These are phyloP conservation scores for Gamsiella multidivaricata DNA, from an alignment of 192 early-diverging fungal genomes.

Conservation along the genomic window DNA sequence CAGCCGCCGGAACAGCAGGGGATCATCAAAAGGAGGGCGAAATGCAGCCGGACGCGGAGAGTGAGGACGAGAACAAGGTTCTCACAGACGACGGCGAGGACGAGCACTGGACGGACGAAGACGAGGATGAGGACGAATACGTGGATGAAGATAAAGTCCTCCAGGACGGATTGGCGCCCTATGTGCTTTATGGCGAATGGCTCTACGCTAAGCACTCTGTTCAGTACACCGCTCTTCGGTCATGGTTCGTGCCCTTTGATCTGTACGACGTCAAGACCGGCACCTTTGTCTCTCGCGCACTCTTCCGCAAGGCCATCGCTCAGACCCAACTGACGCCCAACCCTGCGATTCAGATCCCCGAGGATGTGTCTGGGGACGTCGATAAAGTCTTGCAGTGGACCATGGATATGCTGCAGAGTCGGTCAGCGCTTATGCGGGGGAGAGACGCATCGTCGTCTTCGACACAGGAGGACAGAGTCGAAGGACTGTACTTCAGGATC, in stretches of 20 bases:
- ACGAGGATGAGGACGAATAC: conserved; percentile 42
- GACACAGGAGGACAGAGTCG: conserved; percentile 32
- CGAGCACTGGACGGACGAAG: conserved; percentile 24
- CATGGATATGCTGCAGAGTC: conserved; percentile 24
- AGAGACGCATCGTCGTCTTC: no score
- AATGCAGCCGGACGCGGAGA: neutral
- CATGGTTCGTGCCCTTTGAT: conserved; percentile 51
- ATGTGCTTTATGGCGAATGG: conserved; percentile 55
- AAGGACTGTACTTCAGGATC: conserved; percentile 46
- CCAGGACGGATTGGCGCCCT: conserved; percentile 50
- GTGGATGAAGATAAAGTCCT: conserved; percentile 47
- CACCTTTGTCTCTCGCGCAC: conserved; percentile 40
- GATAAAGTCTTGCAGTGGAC: conserved; percentile 39
- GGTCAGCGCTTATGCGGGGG: conserved; percentile 29
- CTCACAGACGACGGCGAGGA: neutral
- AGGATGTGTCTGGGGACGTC: conserved; percentile 21
- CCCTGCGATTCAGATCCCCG: conserved; percentile 21
- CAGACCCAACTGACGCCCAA: conserved; percentile 30
- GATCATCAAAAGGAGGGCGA: neutral
- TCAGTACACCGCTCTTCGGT: conserved; percentile 41
- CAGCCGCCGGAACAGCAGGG: no score
- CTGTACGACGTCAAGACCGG: conserved; percentile 50
- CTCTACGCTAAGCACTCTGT: conserved; percentile 51
- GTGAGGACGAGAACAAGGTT: neutral
- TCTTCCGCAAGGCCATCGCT: conserved; percentile 32